Conservation (phyloP, 2,329 filamentous ascomycete genomes). For the Verticillium tricorpus region DNA sequence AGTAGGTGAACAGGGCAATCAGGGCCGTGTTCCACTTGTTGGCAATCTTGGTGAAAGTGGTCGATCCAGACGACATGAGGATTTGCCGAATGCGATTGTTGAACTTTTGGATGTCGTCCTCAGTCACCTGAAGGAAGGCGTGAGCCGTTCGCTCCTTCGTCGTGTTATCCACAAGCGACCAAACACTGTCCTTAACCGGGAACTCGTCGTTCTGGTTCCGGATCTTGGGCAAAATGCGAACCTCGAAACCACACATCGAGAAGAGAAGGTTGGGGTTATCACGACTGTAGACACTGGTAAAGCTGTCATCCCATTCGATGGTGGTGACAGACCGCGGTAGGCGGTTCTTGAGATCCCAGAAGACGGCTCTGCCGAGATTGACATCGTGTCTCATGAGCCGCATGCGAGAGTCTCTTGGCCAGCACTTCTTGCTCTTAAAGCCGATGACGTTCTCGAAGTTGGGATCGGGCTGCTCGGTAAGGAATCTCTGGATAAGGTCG, state of each 20-base stretch:
- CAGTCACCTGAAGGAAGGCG: constrained; percentile 94
- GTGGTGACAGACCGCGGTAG: constrained; percentile 92
- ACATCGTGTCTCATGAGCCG: constrained; percentile 98
- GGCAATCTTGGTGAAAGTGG: constrained; percentile 98
- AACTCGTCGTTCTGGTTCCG: constrained; percentile 96
- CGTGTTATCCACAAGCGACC: constrained; percentile 94
- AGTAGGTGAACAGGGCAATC: constrained; percentile 97
- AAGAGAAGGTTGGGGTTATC: constrained; percentile 97
- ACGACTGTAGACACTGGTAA: constrained; percentile 94
- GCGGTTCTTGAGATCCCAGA: constrained; percentile 98
- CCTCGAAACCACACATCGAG: constrained; percentile 97
- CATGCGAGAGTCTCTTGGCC: constrained; percentile 97
- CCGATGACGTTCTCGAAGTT: constrained; percentile 99
- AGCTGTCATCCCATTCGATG: constrained; percentile 98
- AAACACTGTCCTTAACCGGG: constrained; percentile 94
- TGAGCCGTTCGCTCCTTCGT: constrained; percentile 96
- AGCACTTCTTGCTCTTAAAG: constrained; percentile 99
- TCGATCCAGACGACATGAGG: constrained; percentile 98
- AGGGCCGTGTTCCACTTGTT: constrained; percentile 99
- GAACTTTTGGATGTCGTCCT: constrained; percentile 97
- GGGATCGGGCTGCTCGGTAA: constrained; percentile 96
- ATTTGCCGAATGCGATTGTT: constrained; percentile 99
- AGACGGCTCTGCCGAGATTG: constrained; percentile 92
- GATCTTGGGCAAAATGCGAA: constrained; percentile 91
- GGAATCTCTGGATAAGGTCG: constrained; percentile 93